These are phyloP conservation scores for Talaromyces adpressus DNA, from an alignment of 495 filamentous ascomycete species.

Conservation along the genomic window DNA sequence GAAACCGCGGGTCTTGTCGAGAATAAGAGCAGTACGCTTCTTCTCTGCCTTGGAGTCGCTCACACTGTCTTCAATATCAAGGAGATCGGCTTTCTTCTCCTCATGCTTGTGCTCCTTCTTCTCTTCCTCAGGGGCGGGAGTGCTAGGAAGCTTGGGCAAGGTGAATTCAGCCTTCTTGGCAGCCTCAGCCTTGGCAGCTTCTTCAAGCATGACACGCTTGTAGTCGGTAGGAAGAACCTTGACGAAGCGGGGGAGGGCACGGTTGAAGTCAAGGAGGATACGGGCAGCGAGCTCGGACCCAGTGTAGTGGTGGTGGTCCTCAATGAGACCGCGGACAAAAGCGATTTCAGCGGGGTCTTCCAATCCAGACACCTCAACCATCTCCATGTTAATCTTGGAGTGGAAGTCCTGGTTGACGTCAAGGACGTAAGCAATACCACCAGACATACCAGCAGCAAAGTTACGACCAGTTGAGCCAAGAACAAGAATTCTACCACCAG, in stretches of 20 bases:
- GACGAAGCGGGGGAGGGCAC: slow-evolving; percentile 85
- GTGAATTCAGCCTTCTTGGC: slow-evolving; percentile 80
- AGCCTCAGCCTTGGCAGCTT: slow-evolving; percentile 76
- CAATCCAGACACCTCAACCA: slow-evolving; percentile 88
- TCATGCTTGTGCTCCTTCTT: slow-evolving; percentile 56
- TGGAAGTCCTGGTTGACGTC: slow-evolving; percentile 90
- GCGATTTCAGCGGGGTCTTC: slow-evolving; percentile 91
- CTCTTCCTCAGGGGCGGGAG: slow-evolving; percentile 42
- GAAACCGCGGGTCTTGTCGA: slow-evolving; percentile 97
- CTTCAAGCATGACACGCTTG: slow-evolving; percentile 86
- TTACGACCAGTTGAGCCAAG: slow-evolving; percentile 95
- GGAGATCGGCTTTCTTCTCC: slow-evolving; percentile 70
- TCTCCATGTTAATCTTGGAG: slow-evolving; percentile 94
- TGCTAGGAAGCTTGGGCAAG: slow-evolving; percentile 68
- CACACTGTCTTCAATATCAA: slow-evolving; percentile 94
- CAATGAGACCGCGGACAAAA: slow-evolving; percentile 86
- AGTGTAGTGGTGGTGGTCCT: slow-evolving; percentile 99
- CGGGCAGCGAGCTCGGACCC: slow-evolving; percentile 95
- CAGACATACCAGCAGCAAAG: slow-evolving; percentile 99
- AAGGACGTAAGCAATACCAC: slow-evolving; percentile 95
- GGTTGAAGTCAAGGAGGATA: slow-evolving; percentile 92
- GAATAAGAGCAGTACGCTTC: slow-evolving; percentile 84
- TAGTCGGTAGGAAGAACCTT: slow-evolving; percentile 96
- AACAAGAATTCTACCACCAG: slow-evolving; percentile 76
- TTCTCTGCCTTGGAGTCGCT: slow-evolving; percentile 82